phyloP scores from a whole-genome alignment of 192 early-diverging fungal genomes.

The Backusella morwellensis region DNA sequence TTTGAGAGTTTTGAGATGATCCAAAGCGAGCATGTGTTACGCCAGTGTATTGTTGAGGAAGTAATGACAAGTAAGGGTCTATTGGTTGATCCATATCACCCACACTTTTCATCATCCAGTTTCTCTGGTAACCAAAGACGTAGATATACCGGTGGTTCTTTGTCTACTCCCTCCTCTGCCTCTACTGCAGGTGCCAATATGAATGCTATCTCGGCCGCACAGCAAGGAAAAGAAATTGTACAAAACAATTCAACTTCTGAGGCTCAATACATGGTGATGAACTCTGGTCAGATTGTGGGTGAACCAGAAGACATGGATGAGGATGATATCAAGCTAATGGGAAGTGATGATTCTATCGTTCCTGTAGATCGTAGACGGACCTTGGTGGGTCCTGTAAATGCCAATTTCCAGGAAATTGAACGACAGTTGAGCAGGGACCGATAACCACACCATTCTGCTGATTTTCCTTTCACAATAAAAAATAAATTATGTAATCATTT shows the following conservation, averaged over 20 bases:
- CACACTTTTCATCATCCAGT: neutral
- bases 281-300: constrained; percentile 18
- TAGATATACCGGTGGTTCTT: constrained; percentile 27
- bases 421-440: constrained; percentile 30
- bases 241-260: neutral
- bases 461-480: neutral
- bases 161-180: constrained; percentile 23
- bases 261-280: constrained; percentile 10
- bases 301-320: constrained; percentile 39
- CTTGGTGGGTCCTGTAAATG: constrained; percentile 19
- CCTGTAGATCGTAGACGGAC: constrained; percentile 15
- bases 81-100: neutral
- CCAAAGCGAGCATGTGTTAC: constrained; percentile 14
- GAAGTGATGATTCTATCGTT: constrained; percentile 21
- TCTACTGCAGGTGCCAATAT: constrained; percentile 16
- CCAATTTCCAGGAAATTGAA: constrained; percentile 27
- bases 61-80: constrained; percentile 13
- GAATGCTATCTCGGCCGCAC: constrained; percentile 18
- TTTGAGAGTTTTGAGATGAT: constrained; percentile 35
- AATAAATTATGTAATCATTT: neutral
- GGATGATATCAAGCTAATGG: constrained; percentile 20
- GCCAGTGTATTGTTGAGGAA: constrained; percentile 29
- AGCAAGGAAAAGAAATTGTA: constrained; percentile 3
- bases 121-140: neutral
- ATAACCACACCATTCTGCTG: constrained; percentile 2